Conservation (phyloP, 257 asterid genomes). For the Salvia rosmarinus region DNA sequence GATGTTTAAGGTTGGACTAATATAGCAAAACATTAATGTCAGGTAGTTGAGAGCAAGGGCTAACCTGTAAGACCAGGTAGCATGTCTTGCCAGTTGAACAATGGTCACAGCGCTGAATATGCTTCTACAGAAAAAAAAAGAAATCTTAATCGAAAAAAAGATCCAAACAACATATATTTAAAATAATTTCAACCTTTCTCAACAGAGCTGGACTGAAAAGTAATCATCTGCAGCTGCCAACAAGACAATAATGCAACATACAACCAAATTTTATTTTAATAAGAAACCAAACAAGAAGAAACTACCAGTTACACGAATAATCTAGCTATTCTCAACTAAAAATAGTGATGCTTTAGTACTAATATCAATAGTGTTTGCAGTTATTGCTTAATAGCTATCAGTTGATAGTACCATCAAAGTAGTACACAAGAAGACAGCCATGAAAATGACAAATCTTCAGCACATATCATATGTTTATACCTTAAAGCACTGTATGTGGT, state of each 20-base stretch:
- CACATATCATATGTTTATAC: not conserved
- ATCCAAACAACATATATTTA: not conserved
- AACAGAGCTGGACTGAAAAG: no score
- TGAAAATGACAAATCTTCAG: no score
- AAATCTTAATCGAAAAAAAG: conserved; percentile 22
- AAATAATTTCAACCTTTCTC: conserved; percentile 10
- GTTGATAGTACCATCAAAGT: no score
- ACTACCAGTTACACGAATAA: no score
- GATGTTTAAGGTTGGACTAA: conserved; percentile 7
- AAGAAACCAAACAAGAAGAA: not conserved
- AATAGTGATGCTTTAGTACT: not conserved
- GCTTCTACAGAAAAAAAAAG: conserved; percentile 66
- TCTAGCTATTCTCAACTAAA: no score
- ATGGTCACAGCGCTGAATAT: conserved; percentile 65
- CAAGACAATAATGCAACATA: conserved; percentile 15
- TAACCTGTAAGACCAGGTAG: conserved; percentile 86
- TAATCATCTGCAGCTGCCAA: no score
- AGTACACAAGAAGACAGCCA: no score
- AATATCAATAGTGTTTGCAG: not conserved
- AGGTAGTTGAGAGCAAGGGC: conserved; percentile 30
- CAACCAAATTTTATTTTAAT: not conserved
- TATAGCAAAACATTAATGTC: conserved; percentile 4
- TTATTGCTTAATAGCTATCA: not conserved
- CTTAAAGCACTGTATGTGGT: not conserved
- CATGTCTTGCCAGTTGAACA: conserved; percentile 88